Base-by-base conservation (phyloP, 2,329 filamentous ascomycete genomes). In the Trichoderma lentiforme region DNA sequence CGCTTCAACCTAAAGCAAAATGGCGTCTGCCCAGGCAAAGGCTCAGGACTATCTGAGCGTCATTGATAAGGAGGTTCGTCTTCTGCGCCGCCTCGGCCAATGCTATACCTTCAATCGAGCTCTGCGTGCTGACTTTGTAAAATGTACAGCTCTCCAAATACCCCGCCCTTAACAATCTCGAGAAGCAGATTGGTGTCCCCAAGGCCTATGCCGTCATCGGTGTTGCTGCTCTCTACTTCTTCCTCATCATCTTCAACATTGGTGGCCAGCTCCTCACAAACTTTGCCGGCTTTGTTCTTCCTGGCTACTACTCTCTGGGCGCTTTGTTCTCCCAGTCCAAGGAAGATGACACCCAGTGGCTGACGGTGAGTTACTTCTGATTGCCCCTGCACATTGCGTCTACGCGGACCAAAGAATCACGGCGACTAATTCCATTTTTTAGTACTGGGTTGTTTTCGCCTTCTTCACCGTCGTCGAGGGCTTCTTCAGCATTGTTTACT, bases 201-300 rank as follows among this genome's bases (percentile, higher is more conserved):
- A 97, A 97, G 87, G 91, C 93, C 79, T 96, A 97, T 82, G 91
- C 90, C 76, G 88, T 93, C 80, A 90, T 95, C 77, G 93, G 93
- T 78, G 80, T 93, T 72, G 91, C 83, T 73, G 90, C 90, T 66
- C 89, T 95, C 76, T 97, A 97, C 87, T 94, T 96, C 85, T 94
- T 95, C 86, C 89, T 96, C 77, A 93, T 96, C 84, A 90, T 96
- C 85, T 94, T 97, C 88, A 97, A 97, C 88, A 92, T 96, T 75
- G 93, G 92, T 75, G 93, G 93, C 78, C 93, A 95, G 84, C 92
- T 96, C 80, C 86, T 97, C 77, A 94, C 93, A 84, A 97, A 97
- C 86, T 84, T 94, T 76, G 93, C 93, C 76, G 93, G 93, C 74
- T 96, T 96, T 81, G 84, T 92, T 77, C 88, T 97, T 74, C 93